A percentile compares a stretch with the other conserved stretches of the same genome.
phyloP scores from a whole-genome alignment of 768 basidiomycete species.

The Podaxis rugospora region DNA sequence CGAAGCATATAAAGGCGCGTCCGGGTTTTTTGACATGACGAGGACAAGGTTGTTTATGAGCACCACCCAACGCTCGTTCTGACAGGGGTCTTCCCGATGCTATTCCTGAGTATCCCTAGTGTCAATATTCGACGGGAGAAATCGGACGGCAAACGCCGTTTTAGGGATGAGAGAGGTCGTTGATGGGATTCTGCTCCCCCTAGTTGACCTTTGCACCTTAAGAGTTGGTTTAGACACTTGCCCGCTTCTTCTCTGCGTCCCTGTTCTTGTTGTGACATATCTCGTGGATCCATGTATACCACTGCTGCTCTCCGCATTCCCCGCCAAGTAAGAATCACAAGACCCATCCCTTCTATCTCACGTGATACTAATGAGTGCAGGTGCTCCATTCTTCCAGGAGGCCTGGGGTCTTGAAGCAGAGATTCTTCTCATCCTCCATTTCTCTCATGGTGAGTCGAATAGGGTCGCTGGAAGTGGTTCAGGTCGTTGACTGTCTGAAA shows the following conservation, averaged over 20 bases:
- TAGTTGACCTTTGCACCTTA: neutral
- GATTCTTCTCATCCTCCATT: constrained; percentile 30
- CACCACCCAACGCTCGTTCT: too few relatives aligned
- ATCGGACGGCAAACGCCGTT: constrained; percentile 24
- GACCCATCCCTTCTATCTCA: constrained; percentile 16
- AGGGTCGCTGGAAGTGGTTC: neutral
- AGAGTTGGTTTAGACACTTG: neutral
- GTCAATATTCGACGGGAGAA: constrained; percentile 13
- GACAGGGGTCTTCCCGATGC: neutral
- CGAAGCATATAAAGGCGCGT: too few relatives aligned
- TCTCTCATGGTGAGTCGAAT: constrained; percentile 24
- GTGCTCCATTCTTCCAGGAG: constrained; percentile 19
- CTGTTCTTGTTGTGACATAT: neutral
- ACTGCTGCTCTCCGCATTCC: constrained; percentile 9
- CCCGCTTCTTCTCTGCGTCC: neutral
- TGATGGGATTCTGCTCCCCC: constrained; percentile 1
- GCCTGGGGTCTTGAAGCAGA: constrained; percentile 15
- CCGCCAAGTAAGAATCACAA: constrained; percentile 7
- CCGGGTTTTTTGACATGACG: too few relatives aligned
- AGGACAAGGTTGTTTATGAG: too few relatives aligned
- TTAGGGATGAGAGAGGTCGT: neutral
- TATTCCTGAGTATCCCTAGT: neutral
- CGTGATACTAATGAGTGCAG: constrained; percentile 27
- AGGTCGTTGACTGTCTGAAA: neutral
- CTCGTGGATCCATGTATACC: constrained; percentile 2